phyloP scores from a whole-genome alignment of 1,284 basidiomycete genomes.

The Ceratobasidium sp. region DNA sequence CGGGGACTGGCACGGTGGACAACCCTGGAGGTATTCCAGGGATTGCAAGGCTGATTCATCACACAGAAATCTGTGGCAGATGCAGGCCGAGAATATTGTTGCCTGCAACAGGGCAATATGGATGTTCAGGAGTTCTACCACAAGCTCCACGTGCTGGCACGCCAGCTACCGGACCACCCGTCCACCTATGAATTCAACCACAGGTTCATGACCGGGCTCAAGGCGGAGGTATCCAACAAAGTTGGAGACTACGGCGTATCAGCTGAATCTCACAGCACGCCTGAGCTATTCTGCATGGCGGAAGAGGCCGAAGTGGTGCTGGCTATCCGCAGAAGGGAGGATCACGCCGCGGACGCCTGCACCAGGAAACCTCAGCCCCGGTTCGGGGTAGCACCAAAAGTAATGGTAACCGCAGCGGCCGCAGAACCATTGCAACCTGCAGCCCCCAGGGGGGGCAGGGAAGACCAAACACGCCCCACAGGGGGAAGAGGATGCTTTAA shows the following conservation, averaged over 20 bases:
- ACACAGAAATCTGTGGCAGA: neutral
- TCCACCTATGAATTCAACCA: neutral
- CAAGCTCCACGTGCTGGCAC: neutral
- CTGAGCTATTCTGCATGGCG: constrained; percentile 51
- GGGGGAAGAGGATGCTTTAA: neutral
- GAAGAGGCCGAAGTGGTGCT: too few relatives aligned
- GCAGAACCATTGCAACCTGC: too few relatives aligned
- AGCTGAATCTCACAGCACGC: constrained; percentile 55
- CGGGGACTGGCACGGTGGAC: neutral
- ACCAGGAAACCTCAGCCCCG: too few relatives aligned
- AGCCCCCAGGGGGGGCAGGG: too few relatives aligned
- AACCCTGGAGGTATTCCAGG: constrained; percentile 2
- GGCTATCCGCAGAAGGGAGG: too few relatives aligned
- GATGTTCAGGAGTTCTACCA: constrained; percentile 1
- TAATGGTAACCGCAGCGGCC: too few relatives aligned
- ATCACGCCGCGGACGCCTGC: too few relatives aligned
- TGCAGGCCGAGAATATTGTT: neutral
- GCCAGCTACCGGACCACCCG: neutral
- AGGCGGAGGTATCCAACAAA: constrained; percentile 50
- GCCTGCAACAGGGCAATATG: neutral
- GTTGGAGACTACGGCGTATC: constrained; percentile 47
- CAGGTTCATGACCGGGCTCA: constrained; percentile 29
- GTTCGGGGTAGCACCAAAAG: too few relatives aligned
- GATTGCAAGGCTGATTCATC: constrained; percentile 3
- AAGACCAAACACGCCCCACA: too few relatives aligned